Evolutionary conservation across 1,284 basidiomycete species (phyloP).

Genomic region (Xanthoconium separans): DNA sequence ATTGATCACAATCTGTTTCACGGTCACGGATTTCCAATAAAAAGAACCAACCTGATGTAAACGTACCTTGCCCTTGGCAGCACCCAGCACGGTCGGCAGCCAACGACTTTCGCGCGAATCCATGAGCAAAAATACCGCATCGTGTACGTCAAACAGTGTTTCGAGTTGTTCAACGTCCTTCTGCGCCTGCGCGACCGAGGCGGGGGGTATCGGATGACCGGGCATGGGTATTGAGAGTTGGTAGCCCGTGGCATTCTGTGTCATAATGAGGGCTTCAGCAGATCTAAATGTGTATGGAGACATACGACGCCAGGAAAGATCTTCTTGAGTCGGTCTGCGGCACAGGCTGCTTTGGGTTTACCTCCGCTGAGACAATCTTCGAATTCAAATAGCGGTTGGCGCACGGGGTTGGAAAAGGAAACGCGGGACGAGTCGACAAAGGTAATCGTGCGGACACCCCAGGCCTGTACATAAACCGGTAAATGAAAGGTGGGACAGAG

Average conservation of each 20-base stretch:
- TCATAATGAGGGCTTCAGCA: background rate
- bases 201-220: conserved; percentile 82
- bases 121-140: conserved; percentile 94
- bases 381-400: conserved; percentile 96
- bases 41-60: background rate
- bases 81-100: conserved; percentile 89
- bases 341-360: conserved; percentile 90
- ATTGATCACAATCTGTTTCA: conserved; percentile 81
- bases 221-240: conserved; percentile 93
- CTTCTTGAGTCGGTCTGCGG: conserved; percentile 82
- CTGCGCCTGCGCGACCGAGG: conserved; percentile 55
- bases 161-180: conserved; percentile 75
- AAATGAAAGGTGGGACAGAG: background rate
- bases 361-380: conserved; percentile 93
- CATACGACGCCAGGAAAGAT: conserved; percentile 89
- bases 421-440: conserved; percentile 90
- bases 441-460: conserved; percentile 93
- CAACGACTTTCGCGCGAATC: conserved; percentile 95
- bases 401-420: conserved; percentile 95
- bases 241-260: conserved; percentile 77
- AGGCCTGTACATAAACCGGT: conserved; percentile 56
- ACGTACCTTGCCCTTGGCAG: conserved; percentile 77
- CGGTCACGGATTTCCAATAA: background rate
- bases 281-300: background rate
- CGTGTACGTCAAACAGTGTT: conserved; percentile 78